These are phyloP conservation scores for Dicorynia guianensis DNA, from an alignment of 306 rosid species.

Conservation along the genomic window DNA sequence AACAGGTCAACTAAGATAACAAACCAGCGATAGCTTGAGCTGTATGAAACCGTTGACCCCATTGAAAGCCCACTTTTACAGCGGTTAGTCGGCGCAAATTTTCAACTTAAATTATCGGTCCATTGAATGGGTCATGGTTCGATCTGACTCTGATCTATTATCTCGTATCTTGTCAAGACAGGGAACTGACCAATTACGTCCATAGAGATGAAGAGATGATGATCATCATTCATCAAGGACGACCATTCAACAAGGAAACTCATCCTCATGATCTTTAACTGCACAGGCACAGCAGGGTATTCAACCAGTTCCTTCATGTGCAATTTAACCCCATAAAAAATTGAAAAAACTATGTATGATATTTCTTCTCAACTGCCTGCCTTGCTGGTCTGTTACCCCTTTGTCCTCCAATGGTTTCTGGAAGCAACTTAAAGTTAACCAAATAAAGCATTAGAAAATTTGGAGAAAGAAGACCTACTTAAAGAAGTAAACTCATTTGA, in stretches of 20 bases:
- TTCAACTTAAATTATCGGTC: too few relatives aligned
- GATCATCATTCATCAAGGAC: neutral
- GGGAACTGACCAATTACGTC: too few relatives aligned
- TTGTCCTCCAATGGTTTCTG: neutral
- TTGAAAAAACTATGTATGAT: neutral
- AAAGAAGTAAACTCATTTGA: neutral
- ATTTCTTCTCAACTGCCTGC: neutral
- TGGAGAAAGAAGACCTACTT: constrained; percentile 12
- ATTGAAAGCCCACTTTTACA: neutral
- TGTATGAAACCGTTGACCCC: constrained; percentile 16
- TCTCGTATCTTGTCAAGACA: too few relatives aligned
- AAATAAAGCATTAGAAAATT: neutral
- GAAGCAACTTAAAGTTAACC: neutral
- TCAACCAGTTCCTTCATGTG: neutral
- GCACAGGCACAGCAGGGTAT: neutral
- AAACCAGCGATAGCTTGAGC: constrained; percentile 12
- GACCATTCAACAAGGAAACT: neutral
- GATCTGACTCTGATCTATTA: too few relatives aligned
- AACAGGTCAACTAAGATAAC: constrained; percentile 34
- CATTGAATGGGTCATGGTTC: too few relatives aligned
- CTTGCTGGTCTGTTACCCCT: neutral
- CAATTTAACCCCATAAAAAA: neutral
- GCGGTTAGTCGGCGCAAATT: too few relatives aligned
- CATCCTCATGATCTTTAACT: neutral
- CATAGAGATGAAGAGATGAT: neutral